These are phyloP conservation scores for Pseudotsuga menziesii DNA, from an alignment of 75 land plant species.

Conservation along the genomic window DNA sequence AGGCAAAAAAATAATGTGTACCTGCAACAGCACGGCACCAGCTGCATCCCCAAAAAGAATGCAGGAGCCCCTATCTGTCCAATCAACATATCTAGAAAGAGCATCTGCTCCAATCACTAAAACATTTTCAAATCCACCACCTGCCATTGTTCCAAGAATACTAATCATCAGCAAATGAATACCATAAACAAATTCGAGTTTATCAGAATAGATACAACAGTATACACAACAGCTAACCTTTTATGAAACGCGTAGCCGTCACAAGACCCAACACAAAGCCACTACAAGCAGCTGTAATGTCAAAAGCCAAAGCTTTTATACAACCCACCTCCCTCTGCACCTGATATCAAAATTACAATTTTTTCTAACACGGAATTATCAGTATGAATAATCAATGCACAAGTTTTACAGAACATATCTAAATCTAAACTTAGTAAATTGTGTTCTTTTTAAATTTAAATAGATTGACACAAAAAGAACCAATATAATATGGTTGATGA, in stretches of 20 bases:
- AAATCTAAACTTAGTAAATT: no score
- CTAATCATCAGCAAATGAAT: neutral
- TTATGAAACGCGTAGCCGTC: conserved; percentile 75
- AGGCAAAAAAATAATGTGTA: conserved; percentile 10
- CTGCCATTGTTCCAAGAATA: conserved; percentile 29
- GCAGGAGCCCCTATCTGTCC: conserved; percentile 88
- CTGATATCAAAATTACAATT: conserved; percentile 27
- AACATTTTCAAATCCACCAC: conserved; percentile 76
- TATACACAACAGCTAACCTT: conserved; percentile 36
- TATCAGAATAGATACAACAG: no score
- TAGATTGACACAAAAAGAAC: no score
- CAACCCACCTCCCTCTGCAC: conserved; percentile 81
- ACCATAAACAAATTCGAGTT: neutral
- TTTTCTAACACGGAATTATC: neutral
- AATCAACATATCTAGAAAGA: conserved; percentile 90
- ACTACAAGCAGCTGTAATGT: conserved; percentile 93
- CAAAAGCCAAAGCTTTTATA: conserved; percentile 68
- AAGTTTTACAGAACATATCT: no score
- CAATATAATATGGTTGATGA: no score
- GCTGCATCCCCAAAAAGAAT: conserved; percentile 98
- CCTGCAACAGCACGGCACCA: conserved; percentile 91
- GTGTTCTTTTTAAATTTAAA: no score
- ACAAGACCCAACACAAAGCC: conserved; percentile 84
- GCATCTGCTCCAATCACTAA: conserved; percentile 96
- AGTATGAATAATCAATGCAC: neutral